Conservation (phyloP, 139 green algal species). For the Zygnema cylindricum region DNA sequence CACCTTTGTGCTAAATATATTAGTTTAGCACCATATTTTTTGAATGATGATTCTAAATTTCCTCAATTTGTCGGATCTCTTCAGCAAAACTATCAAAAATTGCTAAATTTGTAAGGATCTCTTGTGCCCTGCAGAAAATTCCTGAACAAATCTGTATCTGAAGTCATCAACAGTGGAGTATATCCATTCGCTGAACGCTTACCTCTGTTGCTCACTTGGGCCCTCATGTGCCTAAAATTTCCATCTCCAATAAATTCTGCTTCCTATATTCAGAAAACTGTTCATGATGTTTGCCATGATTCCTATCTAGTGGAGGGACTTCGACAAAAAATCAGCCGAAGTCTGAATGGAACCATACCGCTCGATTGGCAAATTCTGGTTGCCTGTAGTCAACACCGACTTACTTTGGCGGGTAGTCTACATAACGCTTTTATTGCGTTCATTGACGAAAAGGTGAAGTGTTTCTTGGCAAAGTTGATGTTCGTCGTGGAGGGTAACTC, state of each 20-base stretch:
- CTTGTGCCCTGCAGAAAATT: neutral
- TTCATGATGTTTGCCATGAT: neutral
- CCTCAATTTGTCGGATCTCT: neutral
- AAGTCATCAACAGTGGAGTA: too few relatives aligned
- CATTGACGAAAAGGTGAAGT: neutral
- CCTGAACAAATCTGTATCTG: neutral
- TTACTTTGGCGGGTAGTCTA: neutral
- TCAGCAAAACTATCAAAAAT: neutral
- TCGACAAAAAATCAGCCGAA: neutral
- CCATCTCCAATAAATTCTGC: neutral
- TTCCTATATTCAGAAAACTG: neutral
- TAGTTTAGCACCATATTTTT: neutral
- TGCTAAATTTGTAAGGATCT: neutral
- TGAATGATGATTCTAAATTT: neutral
- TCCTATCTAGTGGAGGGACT: neutral
- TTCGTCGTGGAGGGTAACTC: neutral
- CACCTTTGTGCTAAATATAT: neutral
- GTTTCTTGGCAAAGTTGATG: neutral
- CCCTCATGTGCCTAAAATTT: neutral
- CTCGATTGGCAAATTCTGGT: neutral
- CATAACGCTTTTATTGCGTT: neutral
- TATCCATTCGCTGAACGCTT: neutral
- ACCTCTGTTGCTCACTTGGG: slow-evolving; percentile 2
- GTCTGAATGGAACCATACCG: neutral
- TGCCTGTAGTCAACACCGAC: neutral